Percentiles rank a stretch among this genome's conserved stretches.
phyloP scores from a whole-genome alignment of 2,329 filamentous ascomycete species.

The Fusarium sacchari region DNA sequence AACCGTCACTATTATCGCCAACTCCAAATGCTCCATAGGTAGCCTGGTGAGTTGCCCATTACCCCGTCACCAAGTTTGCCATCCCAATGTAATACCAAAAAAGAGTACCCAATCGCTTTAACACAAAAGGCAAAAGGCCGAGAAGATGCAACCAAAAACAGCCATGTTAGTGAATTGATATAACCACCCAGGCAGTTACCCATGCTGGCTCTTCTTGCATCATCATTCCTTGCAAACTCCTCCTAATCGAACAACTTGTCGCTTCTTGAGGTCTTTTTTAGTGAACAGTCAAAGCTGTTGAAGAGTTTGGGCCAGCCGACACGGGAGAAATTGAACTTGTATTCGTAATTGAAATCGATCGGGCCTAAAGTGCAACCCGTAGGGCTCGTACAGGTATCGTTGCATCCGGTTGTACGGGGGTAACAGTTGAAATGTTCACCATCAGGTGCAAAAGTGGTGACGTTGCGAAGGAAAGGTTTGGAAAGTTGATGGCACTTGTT shows the following conservation, averaged over 20 bases:
- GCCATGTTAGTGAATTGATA: background rate
- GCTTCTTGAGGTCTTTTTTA: conserved; percentile 19
- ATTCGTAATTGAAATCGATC: conserved; percentile 56
- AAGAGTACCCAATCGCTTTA: background rate
- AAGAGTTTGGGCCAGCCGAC: conserved; percentile 57
- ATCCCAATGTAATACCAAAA: background rate
- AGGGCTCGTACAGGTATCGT: conserved; percentile 58
- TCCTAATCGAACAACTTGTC: background rate
- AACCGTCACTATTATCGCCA: background rate
- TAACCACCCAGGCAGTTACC: background rate
- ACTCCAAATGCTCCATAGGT: background rate
- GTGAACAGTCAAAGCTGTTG: conserved; percentile 49
- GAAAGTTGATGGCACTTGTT: conserved; percentile 58
- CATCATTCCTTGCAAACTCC: background rate
- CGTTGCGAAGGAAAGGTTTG: conserved; percentile 53
- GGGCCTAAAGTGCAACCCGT: conserved; percentile 63
- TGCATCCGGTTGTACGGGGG: conserved; percentile 55
- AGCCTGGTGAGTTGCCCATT: background rate
- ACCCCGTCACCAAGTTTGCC: background rate
- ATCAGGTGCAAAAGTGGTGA: conserved; percentile 62
- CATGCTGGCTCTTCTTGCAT: background rate
- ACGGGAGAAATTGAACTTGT: conserved; percentile 59
- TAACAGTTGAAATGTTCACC: conserved; percentile 60
- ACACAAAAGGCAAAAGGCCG: background rate
- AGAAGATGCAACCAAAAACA: background rate